Base-by-base conservation (phyloP, 805 yeast species). In the Vanderwaltozyma tropicalis region DNA sequence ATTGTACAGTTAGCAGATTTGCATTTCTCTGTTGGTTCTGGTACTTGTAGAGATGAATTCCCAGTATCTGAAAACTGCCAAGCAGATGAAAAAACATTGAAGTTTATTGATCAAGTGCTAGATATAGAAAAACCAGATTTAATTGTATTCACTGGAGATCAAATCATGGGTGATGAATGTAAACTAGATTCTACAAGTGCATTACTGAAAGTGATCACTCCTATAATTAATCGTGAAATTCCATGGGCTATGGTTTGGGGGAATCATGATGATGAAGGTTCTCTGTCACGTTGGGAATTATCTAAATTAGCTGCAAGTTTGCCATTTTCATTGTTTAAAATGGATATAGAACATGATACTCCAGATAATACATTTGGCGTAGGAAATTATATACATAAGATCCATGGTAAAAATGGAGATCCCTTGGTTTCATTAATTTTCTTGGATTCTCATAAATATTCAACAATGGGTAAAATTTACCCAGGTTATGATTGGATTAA, bases 241-340 rank as follows among this genome's bases (percentile, higher is more conserved):
- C 96, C 97, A 3, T 92, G 73, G 66, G 89, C 96, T 0, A 68
- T 82, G 46, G 76, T 79, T 8, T 69, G 89, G 66, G 98, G 98
- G 0, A 92, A 92, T 57, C 98, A 92, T 56, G 98, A 92, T 57
- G 92, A 81, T 52, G 94, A 88, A 61, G 89, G 95, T 0, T 70
- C 78, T 4, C 48, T 86, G 40, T 43, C 65, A 13, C 69, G 95
- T 28, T 54, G 61, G 38, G 74, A 77, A 45, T 51, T 86, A 30
- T 80, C 87, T 75, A 51, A 66, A 3, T 51, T 82, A 6, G 66
- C 75, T 3, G 45, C 64, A 8, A 48, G 61, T 1, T 61, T 89
- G 35, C 98, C 97, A 0, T 82, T 68, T 55, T 80, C 84, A 1
- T 41, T 80, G 12, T 70, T 86, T 0, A 51, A 57, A 18, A 45